Conservation (phyloP, 208 protist genomes). For the Crithidia brevicula region DNA sequence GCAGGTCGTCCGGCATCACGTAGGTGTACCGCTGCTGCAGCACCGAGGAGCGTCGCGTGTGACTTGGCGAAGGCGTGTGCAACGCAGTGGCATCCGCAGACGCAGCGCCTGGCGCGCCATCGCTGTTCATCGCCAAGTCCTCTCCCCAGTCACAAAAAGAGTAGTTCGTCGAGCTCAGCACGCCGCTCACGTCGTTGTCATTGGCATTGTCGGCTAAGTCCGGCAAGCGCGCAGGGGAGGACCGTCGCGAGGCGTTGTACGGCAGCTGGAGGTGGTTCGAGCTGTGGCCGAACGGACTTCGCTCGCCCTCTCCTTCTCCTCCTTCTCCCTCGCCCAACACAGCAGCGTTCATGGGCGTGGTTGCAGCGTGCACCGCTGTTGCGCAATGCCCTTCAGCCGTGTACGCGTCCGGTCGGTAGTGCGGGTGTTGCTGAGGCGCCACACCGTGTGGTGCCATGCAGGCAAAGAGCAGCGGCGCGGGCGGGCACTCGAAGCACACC, state of each 20-base stretch:
- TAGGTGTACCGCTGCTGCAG: conserved; percentile 23
- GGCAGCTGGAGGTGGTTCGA: neutral
- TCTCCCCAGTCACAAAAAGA: conserved; percentile 16
- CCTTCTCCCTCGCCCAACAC: neutral
- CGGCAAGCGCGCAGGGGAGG: conserved; percentile 2
- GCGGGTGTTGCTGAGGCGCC: conserved; percentile 15
- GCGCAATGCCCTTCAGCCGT: neutral
- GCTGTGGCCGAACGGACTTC: neutral
- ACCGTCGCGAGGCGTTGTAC: neutral
- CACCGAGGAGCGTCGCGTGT: conserved; percentile 6
- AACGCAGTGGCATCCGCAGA: neutral
- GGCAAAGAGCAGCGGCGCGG: conserved; percentile 31
- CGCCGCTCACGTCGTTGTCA: neutral
- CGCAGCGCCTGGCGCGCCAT: neutral
- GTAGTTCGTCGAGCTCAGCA: conserved; percentile 14
- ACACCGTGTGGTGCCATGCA: conserved; percentile 25
- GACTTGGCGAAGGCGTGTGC: neutral
- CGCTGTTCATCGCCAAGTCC: neutral
- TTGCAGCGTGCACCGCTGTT: neutral
- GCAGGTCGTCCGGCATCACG: conserved; percentile 49
- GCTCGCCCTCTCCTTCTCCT: neutral
- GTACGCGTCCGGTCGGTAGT: conserved; percentile 12
- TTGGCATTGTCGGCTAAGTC: neutral
- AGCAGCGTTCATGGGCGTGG: neutral
- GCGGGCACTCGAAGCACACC: conserved; percentile 65